Base-by-base conservation (phyloP, 129 eudicot genomes). In the Saussurea involucrata region DNA sequence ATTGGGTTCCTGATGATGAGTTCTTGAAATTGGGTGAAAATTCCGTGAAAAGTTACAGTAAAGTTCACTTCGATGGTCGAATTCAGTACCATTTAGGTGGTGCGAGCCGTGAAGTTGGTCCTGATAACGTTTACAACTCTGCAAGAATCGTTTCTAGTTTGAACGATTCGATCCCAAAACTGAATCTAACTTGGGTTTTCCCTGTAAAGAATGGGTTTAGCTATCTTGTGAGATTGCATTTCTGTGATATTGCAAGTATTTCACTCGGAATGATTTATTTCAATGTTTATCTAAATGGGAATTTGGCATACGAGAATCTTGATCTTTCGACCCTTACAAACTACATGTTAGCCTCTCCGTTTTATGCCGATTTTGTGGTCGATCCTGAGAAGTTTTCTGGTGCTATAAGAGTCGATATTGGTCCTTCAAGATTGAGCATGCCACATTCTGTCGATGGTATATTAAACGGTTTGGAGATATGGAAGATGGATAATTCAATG, bases 211-310 rank as follows among this genome's bases (percentile, higher is more conserved):
- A 80, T 61, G 94, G 92, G 0, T 91, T 82, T 37, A 80, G 75
- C 79, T 86, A 95, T 79, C 83, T 95, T 78, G 84, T 95, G n/a
- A 82, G 98, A 75, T 31, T 88, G 76, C 98, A 95, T 88, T 95
- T 91, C 77, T 95, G 98, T 74, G 98, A 95, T 76, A 91, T 95
- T 66, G 96, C 94, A 17, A 95, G 97, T 76, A 65, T 88, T 25
- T 73, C 93, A 5, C 74, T 81, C 27, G 86, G 86, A 15, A 74
- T 75, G 82, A 82, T 95, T n/a, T 87, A 82, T 33, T 91, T 95
- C 78, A 95, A 95, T 77, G 97, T 89, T 17, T 91, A 95, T 85
- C 76, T 95, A 18, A 91, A 95, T 15, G 94, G 89, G 66, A 80
- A 91, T 75, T 33, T 95, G 82, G 98, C 91, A 4, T 86, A 87